phyloP scores from a whole-genome alignment of 805 yeast genomes.

The Tetrapisispora phaffii region DNA sequence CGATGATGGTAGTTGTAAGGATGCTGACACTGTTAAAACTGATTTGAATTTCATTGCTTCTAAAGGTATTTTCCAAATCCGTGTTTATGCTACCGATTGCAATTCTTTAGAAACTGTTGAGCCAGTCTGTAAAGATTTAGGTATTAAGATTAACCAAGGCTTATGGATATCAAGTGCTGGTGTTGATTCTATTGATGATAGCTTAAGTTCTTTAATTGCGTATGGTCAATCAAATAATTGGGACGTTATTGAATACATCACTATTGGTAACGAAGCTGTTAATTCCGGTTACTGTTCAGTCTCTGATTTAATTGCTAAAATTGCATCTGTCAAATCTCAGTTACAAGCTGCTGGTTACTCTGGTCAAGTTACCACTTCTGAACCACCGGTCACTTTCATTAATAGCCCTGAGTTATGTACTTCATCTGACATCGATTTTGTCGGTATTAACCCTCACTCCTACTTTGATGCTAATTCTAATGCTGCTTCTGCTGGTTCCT shows the following conservation, averaged over 20 bases:
- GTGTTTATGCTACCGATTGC: conserved; percentile 88
- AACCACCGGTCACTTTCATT: conserved; percentile 72
- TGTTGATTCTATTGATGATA: conserved; percentile 55
- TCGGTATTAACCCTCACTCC: conserved; percentile 80
- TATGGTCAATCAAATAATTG: conserved; percentile 49
- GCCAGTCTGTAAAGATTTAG: conserved; percentile 49
- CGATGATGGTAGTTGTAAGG: conserved; percentile 59
- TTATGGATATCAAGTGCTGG: conserved; percentile 67
- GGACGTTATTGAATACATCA: conserved; percentile 66
- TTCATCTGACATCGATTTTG: conserved; percentile 61
- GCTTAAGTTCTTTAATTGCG: conserved; percentile 43
- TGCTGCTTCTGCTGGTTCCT: conserved; percentile 64
- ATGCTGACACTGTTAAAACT: conserved; percentile 37
- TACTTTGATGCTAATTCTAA: conserved; percentile 58
- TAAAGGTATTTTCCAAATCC: conserved; percentile 54
- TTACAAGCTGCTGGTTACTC: conserved; percentile 62
- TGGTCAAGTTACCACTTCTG: conserved; percentile 75
- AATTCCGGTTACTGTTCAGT: conserved; percentile 52
- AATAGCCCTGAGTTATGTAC: conserved; percentile 60
- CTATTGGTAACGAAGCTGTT: conserved; percentile 86
- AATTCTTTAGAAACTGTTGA: conserved; percentile 52
- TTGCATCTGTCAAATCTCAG: conserved; percentile 48
- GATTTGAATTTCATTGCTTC: conserved; percentile 52
- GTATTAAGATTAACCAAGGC: conserved; percentile 75
- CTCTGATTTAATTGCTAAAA: conserved; percentile 52